Percentiles rank a stretch among this genome's conserved stretches.
phyloP scores from a whole-genome alignment of 1,284 basidiomycete species.

The Agroathelia rolfsii region DNA sequence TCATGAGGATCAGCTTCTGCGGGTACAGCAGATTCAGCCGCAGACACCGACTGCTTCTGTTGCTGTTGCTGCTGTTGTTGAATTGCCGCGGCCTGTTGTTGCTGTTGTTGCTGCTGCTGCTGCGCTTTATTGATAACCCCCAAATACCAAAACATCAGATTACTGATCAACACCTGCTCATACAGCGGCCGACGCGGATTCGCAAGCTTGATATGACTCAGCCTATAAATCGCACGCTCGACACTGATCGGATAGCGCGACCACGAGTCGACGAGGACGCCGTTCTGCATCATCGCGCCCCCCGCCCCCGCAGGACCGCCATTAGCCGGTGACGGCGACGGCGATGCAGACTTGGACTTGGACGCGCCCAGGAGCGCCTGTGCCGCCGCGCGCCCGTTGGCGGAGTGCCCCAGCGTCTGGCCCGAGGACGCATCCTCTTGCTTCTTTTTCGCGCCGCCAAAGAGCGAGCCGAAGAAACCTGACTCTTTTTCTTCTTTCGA shows the following conservation, averaged over 20 bases:
- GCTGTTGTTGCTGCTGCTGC: constrained; percentile 12
- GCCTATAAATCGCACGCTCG: constrained; percentile 92
- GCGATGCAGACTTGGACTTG: constrained; percentile 58
- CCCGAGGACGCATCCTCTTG: constrained; percentile 50
- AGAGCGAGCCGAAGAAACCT: constrained; percentile 83
- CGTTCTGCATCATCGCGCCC: too few species aligned
- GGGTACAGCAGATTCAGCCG: constrained; percentile 12
- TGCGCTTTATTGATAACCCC: constrained; percentile 91
- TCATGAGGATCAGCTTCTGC: constrained; percentile 24
- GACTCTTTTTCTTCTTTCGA: constrained; percentile 58
- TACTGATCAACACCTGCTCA: constrained; percentile 97
- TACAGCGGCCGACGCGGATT: constrained; percentile 93
- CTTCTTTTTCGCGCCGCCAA: constrained; percentile 75
- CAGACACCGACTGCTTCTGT: constrained; percentile 18
- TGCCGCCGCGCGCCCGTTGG: constrained; percentile 69
- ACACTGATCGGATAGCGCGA: constrained; percentile 95
- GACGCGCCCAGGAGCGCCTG: constrained; percentile 74
- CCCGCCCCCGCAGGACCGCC: constrained; percentile 28
- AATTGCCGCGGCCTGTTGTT: constrained; percentile 15
- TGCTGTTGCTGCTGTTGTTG: constrained; percentile 25
- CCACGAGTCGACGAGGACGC: constrained; percentile 55
- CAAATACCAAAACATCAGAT: constrained; percentile 99
- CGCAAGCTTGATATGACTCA: constrained; percentile 97
- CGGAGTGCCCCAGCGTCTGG: constrained; percentile 38
- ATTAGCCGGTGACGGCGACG: constrained; percentile 51